These are phyloP conservation scores for Eucalyptus marginata DNA, from an alignment of 345 rosid species.

Conservation along the genomic window DNA sequence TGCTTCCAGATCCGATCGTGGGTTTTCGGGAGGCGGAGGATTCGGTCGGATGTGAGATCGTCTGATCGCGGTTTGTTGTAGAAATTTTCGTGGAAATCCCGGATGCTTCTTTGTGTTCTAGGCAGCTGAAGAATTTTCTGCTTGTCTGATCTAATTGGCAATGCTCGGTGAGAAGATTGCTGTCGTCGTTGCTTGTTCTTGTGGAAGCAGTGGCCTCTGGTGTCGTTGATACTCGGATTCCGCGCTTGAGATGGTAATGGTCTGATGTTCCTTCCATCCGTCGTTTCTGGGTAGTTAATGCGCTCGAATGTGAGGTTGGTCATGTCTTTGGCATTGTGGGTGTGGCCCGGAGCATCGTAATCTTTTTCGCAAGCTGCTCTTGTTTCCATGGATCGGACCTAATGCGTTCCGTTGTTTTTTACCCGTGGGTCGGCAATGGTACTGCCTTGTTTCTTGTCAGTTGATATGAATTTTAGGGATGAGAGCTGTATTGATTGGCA, in stretches of 20 bases:
- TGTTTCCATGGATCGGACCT: not conserved
- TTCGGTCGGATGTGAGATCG: not conserved
- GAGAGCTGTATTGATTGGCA: not conserved
- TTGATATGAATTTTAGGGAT: not conserved
- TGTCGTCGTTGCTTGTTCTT: not conserved
- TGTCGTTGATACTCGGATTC: not conserved
- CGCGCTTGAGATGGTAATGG: not conserved
- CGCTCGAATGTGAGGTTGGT: not conserved
- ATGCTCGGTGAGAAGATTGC: not conserved
- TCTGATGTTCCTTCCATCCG: not conserved
- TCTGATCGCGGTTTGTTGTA: not conserved
- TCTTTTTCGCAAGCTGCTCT: not conserved
- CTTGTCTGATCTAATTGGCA: accelerated
- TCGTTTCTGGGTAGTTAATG: not conserved
- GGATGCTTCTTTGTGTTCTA: not conserved
- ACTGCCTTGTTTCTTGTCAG: not conserved
- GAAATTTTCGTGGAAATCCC: not conserved
- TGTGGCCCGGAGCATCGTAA: not conserved
- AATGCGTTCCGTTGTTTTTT: not conserved
- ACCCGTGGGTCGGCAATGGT: not conserved
- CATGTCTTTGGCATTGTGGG: not conserved
- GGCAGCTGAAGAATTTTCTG: not conserved
- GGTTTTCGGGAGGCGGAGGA: not conserved
- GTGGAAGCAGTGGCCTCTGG: not conserved
- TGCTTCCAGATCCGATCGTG: not conserved